Evolutionary conservation across 352 stramenopile species (phyloP), one percentile per base, ranked within the genome.

Genomic region (Phytophthora uliginosa): DNA sequence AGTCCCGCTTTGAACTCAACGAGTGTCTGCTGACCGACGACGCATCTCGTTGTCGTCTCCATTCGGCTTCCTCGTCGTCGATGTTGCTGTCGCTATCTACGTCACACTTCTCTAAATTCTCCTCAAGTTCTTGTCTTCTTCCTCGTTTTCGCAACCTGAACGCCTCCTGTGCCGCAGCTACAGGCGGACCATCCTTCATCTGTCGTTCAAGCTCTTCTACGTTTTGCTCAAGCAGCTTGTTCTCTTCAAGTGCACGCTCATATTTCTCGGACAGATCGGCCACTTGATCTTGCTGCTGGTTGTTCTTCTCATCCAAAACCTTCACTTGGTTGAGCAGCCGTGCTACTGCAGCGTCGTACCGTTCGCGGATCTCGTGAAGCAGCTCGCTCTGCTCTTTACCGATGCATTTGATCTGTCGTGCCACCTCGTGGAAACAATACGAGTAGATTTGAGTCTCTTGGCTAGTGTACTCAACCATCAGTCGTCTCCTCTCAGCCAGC

Each of bases 361-460:
- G 80, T 12, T 73, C 63, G 2, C 82, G 79, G 22, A 93, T 87
- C 50, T 93, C 85, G n/a, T 73, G 54, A 18, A 94, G 60, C 10
- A 94, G 64, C 50, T 91, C 85, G 61, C 86, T 91, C 59, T 95
- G 88, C 71, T 95, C 88, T 50, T 82, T 86, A 66, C 86, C 94
- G 60, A 93, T 90, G 52, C 71, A 94, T 60, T 86, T 85, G 59
- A 94, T 89, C 60, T 95, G 88, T 3, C 86, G 81, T 24, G 76
- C 84, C 24, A 95, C 73, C 65, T 95, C 88, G 59, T 92, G 84
- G 63, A 93, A 95, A 57, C 85, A 92, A 33, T 92, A 24, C 22
- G 86, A 91, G 77, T 93, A 92, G 28, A 95, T 77, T 45, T 68
- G 71, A 57, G 77, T 84, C 63, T 95, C 88, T 7, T 81, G 71